Evolutionary conservation across 139 green algal species (phyloP).

Genomic region (Micractinium sp.): DNA sequence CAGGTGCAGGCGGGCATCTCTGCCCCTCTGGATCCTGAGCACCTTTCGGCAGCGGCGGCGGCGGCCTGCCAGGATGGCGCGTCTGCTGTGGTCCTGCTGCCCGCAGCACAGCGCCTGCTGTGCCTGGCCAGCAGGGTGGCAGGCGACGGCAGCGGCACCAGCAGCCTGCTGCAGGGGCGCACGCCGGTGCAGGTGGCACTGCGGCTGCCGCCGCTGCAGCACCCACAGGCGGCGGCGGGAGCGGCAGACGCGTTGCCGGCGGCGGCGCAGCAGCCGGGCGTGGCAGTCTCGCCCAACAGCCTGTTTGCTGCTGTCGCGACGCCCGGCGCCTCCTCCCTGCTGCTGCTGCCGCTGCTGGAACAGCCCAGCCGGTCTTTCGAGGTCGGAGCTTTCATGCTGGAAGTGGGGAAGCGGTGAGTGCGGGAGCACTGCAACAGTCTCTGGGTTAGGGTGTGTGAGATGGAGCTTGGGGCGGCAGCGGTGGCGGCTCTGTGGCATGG

Average conservation of each 20-base stretch:
- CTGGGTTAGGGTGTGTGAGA: too few relatives aligned
- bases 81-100: not conserved
- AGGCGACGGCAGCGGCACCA: not conserved
- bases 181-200: not conserved
- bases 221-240: too few relatives aligned
- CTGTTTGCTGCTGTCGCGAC: slow-evolving; percentile 8
- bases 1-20: not conserved
- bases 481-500: too few relatives aligned
- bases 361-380: not conserved
- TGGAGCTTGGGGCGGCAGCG: too few relatives aligned
- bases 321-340: not conserved
- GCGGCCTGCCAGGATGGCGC: not conserved
- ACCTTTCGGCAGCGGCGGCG: not conserved
- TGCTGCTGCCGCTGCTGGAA: slow-evolving; percentile 16
- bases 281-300: not conserved
- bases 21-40: not conserved
- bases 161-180: not conserved
- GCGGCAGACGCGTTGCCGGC: not conserved
- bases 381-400: slow-evolving; percentile 10
- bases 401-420: slow-evolving; percentile 12
- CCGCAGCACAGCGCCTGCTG: not conserved
- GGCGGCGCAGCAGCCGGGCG: not conserved
- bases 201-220: not conserved
- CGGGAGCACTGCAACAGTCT: too few relatives aligned
- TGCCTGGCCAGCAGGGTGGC: not conserved